A percentile compares a stretch with the other conserved stretches of the same genome.
phyloP scores from a whole-genome alignment of 2,329 filamentous ascomycete species.

The Chaetomium globosum region DNA sequence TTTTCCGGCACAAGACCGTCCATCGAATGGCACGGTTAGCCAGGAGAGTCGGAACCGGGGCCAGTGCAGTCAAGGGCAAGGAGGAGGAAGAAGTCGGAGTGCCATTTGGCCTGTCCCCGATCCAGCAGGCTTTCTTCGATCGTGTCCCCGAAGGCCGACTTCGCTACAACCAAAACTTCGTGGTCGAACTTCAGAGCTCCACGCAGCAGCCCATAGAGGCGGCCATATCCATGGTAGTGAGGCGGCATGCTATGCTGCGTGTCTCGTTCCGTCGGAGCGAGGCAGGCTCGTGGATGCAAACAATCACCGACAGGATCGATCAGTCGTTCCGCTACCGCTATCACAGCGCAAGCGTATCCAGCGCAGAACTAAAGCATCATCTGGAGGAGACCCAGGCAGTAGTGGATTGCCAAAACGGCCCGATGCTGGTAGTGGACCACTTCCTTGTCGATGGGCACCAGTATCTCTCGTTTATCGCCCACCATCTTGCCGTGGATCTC shows the following conservation, averaged over 20 bases:
- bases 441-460: neutral
- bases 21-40: neutral
- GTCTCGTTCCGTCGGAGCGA: neutral
- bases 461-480: slow-evolving; percentile 3
- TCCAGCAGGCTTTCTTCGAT: neutral
- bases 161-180: slow-evolving; percentile 5
- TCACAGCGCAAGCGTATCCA: slow-evolving; percentile 3
- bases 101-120: slow-evolving; percentile 2
- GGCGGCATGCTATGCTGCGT: slow-evolving; percentile 4
- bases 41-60: neutral
- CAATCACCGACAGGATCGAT: slow-evolving; percentile 7
- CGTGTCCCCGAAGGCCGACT: neutral
- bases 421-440: neutral
- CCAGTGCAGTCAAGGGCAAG: neutral
- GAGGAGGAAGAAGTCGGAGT: slow-evolving; percentile 1
- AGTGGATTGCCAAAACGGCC: neutral
- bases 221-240: slow-evolving; percentile 6
- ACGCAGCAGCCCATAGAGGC: slow-evolving; percentile 8
- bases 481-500: slow-evolving; percentile 5
- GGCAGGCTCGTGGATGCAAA: slow-evolving; percentile 2
- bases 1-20: neutral
- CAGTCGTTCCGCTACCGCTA: slow-evolving; percentile 8
- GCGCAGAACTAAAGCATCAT: slow-evolving; percentile 1
- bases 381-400: slow-evolving; percentile 1
- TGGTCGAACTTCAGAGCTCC: slow-evolving; percentile 4